phyloP scores from a whole-genome alignment of 371 early-diverging fungal genomes.

The Capniomyces stellatus region DNA sequence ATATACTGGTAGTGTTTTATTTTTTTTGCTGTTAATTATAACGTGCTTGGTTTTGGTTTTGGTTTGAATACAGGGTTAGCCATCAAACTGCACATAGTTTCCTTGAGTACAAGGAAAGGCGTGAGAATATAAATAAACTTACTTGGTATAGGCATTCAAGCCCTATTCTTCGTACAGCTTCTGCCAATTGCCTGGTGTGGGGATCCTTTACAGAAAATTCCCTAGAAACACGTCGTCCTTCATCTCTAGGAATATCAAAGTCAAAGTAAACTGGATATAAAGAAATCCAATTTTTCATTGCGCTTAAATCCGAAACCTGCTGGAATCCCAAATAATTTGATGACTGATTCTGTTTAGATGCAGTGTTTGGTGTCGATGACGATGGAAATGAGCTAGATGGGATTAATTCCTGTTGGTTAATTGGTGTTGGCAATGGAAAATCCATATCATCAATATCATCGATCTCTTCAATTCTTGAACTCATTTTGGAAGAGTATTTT shows the following conservation, averaged over 20 bases:
- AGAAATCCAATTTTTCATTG: constrained; percentile 25
- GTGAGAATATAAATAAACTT: too few species aligned
- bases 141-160: constrained; percentile 23
- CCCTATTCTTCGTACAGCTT: constrained; percentile 23
- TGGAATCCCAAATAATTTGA: too few species aligned
- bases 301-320: too few species aligned
- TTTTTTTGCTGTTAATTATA: too few species aligned
- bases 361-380: too few species aligned
- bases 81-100: not conserved
- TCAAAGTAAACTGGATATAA: constrained; percentile 38
- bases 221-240: constrained; percentile 21
- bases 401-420: too few species aligned
- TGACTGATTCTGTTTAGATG: too few species aligned
- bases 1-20: too few species aligned
- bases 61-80: not conserved
- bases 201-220: constrained; percentile 20
- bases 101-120: too few species aligned
- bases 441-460: constrained; percentile 38
- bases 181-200: constrained; percentile 25
- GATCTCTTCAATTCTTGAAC: constrained; percentile 14
- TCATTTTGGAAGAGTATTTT: too few species aligned
- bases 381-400: too few species aligned
- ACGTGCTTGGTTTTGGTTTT: not conserved
- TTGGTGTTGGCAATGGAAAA: constrained; percentile 26
- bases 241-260: constrained; percentile 7